Conservation (phyloP, 192 early-diverging fungal genomes). For the Backusella macrospora region DNA sequence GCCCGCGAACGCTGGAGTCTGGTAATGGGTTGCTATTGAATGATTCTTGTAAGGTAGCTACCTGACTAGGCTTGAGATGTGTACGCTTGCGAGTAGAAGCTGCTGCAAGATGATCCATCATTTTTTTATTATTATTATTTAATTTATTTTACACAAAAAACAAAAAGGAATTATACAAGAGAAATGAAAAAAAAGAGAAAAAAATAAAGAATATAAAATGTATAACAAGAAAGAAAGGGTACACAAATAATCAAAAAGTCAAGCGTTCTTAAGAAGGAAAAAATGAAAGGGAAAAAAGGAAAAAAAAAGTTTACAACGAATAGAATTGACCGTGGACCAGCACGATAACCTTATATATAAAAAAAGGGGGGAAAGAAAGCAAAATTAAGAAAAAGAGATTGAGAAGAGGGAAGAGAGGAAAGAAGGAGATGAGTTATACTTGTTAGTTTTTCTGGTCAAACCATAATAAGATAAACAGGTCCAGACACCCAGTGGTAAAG, state of each 20-base stretch:
- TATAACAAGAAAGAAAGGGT: neutral
- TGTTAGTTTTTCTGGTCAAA: neutral
- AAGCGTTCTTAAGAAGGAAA: neutral
- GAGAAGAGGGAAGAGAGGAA: neutral
- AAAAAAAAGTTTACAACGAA: conserved; percentile 8
- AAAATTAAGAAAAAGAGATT: neutral
- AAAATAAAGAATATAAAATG: conserved; percentile 3
- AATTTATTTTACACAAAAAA: neutral
- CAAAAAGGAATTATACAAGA: conserved; percentile 5
- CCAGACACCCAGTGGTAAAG: neutral
- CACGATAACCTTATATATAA: neutral
- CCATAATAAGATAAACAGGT: neutral
- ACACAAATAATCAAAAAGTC: neutral
- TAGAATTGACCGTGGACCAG: conserved; percentile 9
- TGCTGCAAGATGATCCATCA: conserved; percentile 18
- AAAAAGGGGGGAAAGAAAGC: neutral
- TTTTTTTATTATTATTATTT: neutral
- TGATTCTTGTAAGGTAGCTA: conserved; percentile 68
- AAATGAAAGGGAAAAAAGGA: conserved; percentile 12
- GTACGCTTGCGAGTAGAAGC: conserved; percentile 49
- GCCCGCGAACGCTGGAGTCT: conserved; percentile 59
- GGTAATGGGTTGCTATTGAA: conserved; percentile 71
- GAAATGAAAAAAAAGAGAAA: conserved; percentile 17
- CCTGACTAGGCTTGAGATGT: conserved; percentile 63
- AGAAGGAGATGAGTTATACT: neutral